Conservation (phyloP, 2,329 filamentous ascomycete genomes). For the Colletotrichum lini region DNA sequence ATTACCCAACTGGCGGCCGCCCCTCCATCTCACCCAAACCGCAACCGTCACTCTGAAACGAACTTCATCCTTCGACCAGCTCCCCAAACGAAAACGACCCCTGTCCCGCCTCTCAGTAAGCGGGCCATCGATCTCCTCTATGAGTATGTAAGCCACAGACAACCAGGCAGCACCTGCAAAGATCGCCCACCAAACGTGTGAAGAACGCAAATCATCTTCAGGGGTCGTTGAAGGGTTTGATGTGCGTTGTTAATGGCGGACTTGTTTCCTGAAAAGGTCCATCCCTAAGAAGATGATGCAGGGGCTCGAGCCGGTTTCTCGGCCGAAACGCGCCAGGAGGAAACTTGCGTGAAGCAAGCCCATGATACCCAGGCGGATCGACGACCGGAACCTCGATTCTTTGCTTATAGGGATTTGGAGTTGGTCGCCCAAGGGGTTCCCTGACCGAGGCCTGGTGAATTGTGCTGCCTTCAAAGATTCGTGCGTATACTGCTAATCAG, state of each 20-base stretch:
- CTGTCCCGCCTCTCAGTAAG: constrained; percentile 10
- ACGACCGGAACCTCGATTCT: neutral
- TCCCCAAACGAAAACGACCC: neutral
- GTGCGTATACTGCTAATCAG: neutral
- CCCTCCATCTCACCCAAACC: constrained; percentile 5
- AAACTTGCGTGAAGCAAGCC: neutral
- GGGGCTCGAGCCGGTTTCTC: neutral
- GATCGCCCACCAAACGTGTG: neutral
- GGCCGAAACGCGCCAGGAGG: neutral
- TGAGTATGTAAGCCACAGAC: neutral
- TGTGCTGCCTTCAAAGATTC: constrained; percentile 7
- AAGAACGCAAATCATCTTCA: neutral
- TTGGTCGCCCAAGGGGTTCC: neutral
- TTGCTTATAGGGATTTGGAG: neutral
- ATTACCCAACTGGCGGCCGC: neutral
- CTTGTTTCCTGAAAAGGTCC: too few relatives aligned
- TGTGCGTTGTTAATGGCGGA: neutral
- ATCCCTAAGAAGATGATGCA: neutral
- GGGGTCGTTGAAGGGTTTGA: too few relatives aligned
- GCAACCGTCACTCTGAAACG: constrained; percentile 37
- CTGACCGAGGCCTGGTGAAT: neutral
- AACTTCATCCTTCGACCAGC: constrained; percentile 30
- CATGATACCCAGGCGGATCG: neutral
- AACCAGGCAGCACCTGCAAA: too few relatives aligned
- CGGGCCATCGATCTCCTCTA: neutral